Conservation (phyloP, 305 asterid genomes). For the Nicotiana rustica region DNA sequence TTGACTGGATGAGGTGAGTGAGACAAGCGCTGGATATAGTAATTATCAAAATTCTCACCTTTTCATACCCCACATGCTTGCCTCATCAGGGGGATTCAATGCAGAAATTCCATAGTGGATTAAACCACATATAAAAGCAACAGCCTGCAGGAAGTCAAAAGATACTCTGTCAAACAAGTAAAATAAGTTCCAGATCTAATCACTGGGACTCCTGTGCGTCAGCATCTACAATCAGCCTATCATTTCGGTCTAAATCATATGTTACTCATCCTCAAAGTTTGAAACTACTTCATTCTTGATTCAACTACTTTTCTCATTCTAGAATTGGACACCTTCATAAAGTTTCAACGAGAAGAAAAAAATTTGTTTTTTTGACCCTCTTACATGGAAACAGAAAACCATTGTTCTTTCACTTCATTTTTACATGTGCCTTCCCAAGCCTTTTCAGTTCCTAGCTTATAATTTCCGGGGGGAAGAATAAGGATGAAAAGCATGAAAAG, state of each 20-base stretch:
- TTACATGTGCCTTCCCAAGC: constrained; percentile 10
- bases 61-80: constrained; percentile 55
- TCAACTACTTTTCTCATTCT: constrained; percentile 17
- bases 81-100: constrained; percentile 51
- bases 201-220: background rate
- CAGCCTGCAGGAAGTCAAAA: constrained; percentile 63
- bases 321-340: constrained; percentile 3
- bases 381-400: too few relatives aligned
- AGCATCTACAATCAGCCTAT: background rate
- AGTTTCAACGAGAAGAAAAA: too few relatives aligned
- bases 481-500: constrained; percentile 14
- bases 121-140: constrained; percentile 84
- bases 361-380: too few relatives aligned
- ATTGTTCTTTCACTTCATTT: background rate
- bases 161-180: constrained; percentile 23
- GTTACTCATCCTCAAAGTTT: background rate
- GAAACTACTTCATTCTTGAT: constrained; percentile 5
- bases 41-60: constrained; percentile 55
- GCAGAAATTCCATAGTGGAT: constrained; percentile 71
- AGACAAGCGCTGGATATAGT: background rate
- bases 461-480: background rate
- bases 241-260: background rate
- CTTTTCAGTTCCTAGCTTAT: background rate
- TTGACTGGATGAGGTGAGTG: background rate
- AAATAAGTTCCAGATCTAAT: background rate